These are phyloP conservation scores for Cerrena zonata DNA, from an alignment of 1,284 basidiomycete genomes.

Conservation along the genomic window DNA sequence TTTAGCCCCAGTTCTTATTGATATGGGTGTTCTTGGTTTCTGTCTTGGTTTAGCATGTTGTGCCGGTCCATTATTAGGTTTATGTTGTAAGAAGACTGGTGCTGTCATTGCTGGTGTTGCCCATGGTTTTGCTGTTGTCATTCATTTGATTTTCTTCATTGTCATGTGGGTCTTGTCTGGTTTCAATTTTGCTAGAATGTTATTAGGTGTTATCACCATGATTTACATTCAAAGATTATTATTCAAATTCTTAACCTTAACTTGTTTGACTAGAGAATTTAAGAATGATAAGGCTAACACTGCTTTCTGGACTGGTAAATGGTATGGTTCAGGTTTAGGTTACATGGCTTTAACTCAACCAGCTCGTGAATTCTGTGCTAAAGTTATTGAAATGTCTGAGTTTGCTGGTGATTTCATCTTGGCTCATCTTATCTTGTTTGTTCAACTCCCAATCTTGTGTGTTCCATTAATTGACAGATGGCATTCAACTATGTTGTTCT, in stretches of 20 bases:
- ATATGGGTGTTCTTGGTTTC: slow-evolving; percentile 85
- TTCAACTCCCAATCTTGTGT: slow-evolving; percentile 78
- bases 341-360: slow-evolving; percentile 86
- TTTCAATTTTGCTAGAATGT: slow-evolving; percentile 92
- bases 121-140: slow-evolving; percentile 74
- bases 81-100: slow-evolving; percentile 81
- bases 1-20: slow-evolving; percentile 90
- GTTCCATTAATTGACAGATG: slow-evolving; percentile 83
- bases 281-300: slow-evolving; percentile 96
- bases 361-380: slow-evolving; percentile 91
- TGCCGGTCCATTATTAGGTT: slow-evolving; percentile 88
- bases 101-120: slow-evolving; percentile 87
- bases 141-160: slow-evolving; percentile 86
- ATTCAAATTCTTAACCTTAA: slow-evolving; percentile 88
- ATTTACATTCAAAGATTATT: slow-evolving; percentile 85
- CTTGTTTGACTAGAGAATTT: slow-evolving; percentile 90
- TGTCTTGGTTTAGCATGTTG: slow-evolving; percentile 76
- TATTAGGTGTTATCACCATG: slow-evolving; percentile 80
- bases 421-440: slow-evolving; percentile 77
- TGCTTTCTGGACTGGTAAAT: slow-evolving; percentile 98
- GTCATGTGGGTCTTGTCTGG: slow-evolving; percentile 97
- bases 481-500: slow-evolving; percentile 87
- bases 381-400: slow-evolving; percentile 92
- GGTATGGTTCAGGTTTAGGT: slow-evolving; percentile 89
- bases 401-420: slow-evolving; percentile 89